A percentile compares a stretch with the other conserved stretches of the same genome.
Evolutionary conservation across 139 green algal genomes (phyloP).

Genomic region (Chlorella sorokiniana): DNA sequence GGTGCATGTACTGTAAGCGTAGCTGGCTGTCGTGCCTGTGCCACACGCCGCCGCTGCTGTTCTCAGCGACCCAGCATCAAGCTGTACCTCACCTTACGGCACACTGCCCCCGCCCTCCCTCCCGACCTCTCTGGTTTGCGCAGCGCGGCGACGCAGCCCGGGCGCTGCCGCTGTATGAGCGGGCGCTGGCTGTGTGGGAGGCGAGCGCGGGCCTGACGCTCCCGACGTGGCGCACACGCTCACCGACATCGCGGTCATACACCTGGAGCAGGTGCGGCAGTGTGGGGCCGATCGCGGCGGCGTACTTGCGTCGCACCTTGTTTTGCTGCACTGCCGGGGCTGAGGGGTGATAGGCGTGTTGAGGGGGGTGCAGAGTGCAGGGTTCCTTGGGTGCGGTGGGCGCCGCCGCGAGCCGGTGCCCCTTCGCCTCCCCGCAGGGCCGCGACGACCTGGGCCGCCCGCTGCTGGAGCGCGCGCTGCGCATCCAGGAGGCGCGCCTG

Average conservation of each 20-base stretch:
- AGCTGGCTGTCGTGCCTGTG: neutral
- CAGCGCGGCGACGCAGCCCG: constrained; percentile 43
- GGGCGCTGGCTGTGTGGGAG: constrained; percentile 84
- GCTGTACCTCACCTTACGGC: neutral
- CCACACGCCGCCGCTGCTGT: neutral
- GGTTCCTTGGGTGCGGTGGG: too few relatives aligned
- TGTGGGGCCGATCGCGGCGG: neutral
- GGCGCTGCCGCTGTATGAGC: constrained; percentile 87
- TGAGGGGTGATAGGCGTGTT: too few relatives aligned
- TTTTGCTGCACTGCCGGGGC: too few relatives aligned
- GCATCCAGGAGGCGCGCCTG: constrained; percentile 78
- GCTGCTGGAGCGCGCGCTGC: constrained; percentile 83
- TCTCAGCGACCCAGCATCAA: neutral
- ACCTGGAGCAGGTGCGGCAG: constrained; percentile 86
- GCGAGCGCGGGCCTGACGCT: constrained; percentile 65
- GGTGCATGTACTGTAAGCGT: neutral
- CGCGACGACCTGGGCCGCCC: constrained; percentile 75
- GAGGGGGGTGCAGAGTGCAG: too few relatives aligned
- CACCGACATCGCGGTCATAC: constrained; percentile 90
- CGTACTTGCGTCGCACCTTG: neutral
- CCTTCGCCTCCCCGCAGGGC: constrained; percentile 48
- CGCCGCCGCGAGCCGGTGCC: neutral
- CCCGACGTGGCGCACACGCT: constrained; percentile 90
- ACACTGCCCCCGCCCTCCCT: neutral
- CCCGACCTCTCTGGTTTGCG: neutral